Evolutionary conservation across 164 flowering plant species (phyloP), one percentile per base, ranked within the genome.

Genomic region (Platanus orientalis): DNA sequence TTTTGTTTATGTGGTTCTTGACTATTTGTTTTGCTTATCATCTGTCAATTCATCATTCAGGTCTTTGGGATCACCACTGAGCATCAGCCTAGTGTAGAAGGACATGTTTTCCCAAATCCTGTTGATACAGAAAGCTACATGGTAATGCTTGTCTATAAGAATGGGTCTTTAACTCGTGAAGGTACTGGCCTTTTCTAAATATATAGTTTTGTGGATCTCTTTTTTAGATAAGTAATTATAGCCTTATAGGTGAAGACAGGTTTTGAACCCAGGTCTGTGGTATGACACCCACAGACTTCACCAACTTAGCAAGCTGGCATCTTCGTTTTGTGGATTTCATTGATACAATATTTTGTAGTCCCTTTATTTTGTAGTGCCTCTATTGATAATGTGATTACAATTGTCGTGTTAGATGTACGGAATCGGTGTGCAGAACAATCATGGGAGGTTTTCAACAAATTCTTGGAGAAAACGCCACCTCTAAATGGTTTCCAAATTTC

Each of bases 151-250:
- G 67, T 62, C 63, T 91, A 91, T 67, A 94, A 94, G 76, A 94
- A 94, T 75, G 97, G 94, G 12, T 94, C 99, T 61, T 72, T 94
- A 21, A 88, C 94, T 53, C 95, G 99, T 62, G 99, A 91, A 94
- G 97, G 99, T 91, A 72, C 10, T 23, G 0, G 32, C 25, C 16
- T 45, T 40, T 4, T 21, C 58, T 16, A 7, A 11, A 27, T 58
- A 26, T 5, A 36, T n/a, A 27, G n/a, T n/a, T n/a, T n/a, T n/a
- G n/a, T n/a, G n/a, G n/a, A n/a, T n/a, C n/a, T n/a, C n/a, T n/a
- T n/a, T n/a, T n/a, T n/a, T n/a, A n/a, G n/a, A n/a, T n/a, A n/a
- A n/a, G n/a, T n/a, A n/a, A n/a, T n/a, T n/a, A n/a, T n/a, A n/a
- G n/a, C n/a, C n/a, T n/a, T n/a, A n/a, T n/a, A n/a, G n/a, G n/a